Evolutionary conservation across 2,329 filamentous ascomycete species (phyloP), one percentile per base, ranked within the genome.

Genomic region (Penicillium olsonii): DNA sequence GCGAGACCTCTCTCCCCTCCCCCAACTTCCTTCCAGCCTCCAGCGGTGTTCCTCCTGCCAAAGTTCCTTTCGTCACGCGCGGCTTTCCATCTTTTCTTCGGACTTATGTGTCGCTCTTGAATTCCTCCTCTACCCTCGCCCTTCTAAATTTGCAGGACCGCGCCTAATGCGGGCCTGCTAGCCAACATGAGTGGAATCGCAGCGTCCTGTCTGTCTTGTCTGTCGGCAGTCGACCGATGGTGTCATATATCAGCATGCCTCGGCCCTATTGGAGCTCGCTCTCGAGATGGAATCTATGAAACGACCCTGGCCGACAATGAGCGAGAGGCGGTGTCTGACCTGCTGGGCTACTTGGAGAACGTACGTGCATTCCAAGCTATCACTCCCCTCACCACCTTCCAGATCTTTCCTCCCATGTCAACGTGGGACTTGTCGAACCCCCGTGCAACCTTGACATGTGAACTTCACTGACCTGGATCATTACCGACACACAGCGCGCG

Each of bases 341-440:
- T 99, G 52, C 80, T 99, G 15, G 89, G 92, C 70, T 97, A 95
- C 72, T 85, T 99, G 59, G 94, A 99, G 76, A 96, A 97, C 70
- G 94, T 97, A 78, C 57, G 83, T 76, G 15, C 26, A 26, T 29
- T n/a, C n/a, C n/a, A n/a, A 14, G 18, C 37, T 19, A 11, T 27
- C 19, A 22, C 38, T 37, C 15, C 26, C 9, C 15, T 38, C 31
- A 20, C 18, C 12, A 37, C 24, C 9, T 38, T 31, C 44, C 35
- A 44, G 63, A 46, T 52, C n/a, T 26, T 29, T 42, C 44, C 68
- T 78, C 67, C 75, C n/a, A 43, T 18, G 18, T 17, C 5, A 14
- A 9, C 8, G n/a, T 26, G 33, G n/a, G n/a, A n/a, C 31, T 48
- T 20, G 24, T 9, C 29, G 18, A 5, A n/a, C 22, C 14, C 26